phyloP scores from a whole-genome alignment of 345 rosid genomes.

The Brassica rapa region DNA sequence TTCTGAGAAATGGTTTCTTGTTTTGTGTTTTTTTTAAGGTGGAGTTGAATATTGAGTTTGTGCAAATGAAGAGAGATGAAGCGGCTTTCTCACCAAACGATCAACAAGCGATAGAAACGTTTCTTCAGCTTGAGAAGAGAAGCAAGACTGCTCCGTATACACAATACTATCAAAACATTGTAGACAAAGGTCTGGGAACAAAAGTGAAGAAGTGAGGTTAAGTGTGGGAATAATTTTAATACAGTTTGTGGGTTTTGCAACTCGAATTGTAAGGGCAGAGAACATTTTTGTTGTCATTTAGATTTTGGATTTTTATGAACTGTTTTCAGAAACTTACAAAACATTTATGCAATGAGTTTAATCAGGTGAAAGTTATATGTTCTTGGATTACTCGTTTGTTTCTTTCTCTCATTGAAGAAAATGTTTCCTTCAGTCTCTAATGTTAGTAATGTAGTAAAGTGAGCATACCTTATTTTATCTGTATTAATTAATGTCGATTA shows the following conservation, averaged over 20 bases:
- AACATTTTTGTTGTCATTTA: background rate
- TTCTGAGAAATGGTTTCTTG: constrained; percentile 2
- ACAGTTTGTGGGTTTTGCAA: background rate
- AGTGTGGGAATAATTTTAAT: background rate
- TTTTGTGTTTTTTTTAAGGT: constrained; percentile 46
- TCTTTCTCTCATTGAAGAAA: background rate
- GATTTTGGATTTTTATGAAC: background rate
- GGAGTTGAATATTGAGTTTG: constrained; percentile 72
- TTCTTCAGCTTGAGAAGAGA: constrained; percentile 76
- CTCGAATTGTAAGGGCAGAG: background rate
- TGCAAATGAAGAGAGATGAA: constrained; percentile 79
- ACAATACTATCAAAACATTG: constrained; percentile 69
- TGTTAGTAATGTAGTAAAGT: too few species aligned
- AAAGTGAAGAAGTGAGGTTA: constrained; percentile 26
- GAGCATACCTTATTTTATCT: too few species aligned
- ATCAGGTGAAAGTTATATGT: background rate
- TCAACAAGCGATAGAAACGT: constrained; percentile 65
- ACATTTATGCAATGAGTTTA: background rate
- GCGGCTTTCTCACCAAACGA: constrained; percentile 88
- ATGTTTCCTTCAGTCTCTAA: background rate
- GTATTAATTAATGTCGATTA: too few species aligned
- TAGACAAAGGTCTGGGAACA: constrained; percentile 51
- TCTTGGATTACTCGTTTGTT: background rate
- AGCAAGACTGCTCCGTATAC: constrained; percentile 54
- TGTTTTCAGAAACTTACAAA: constrained; percentile 12